Evolutionary conservation across 805 yeast species (phyloP), one percentile per base, ranked within the genome.

Genomic region (Candida berthetii): DNA sequence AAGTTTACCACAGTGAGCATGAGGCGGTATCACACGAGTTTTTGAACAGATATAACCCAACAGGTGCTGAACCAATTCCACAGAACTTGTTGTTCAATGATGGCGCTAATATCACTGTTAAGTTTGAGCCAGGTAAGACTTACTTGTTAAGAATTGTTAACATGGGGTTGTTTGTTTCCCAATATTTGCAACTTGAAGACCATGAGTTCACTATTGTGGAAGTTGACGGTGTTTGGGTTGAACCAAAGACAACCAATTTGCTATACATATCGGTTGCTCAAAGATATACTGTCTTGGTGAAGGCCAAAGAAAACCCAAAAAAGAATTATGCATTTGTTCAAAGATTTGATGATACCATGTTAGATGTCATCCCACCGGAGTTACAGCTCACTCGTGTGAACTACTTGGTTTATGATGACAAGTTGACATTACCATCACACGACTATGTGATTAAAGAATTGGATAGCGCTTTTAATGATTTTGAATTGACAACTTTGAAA

Each of bases 11-110:
- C 53, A 63, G 67, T 27, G 65, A 72, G 38, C 71, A 79, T 46
- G 62, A 64, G 24, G 71, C 61, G 3, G 65, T 82, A 22, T 58
- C 68, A 38, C 48, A 61, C 16, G 64, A 65, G 32, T 84, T 82
- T 57, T 58, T 80, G 52, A 71, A 73, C 34, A 67, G 85, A 48
- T 85, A 75, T 54, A 85, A 85, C 50, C 95, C 95, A 17, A 84
- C 90, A 2, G 95, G 95, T 33, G 88, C 85, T 15, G 95, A 85
- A 56, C 95, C 95, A 14, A 71, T 84, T 39, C 91, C 91, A 3
- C 80, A 80, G 47, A 78, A 76, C 52, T 45, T 76, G 16, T 62
- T 85, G 33, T 74, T 83, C 55, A 83, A 84, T 57, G 86, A 85
- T 48, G 68, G 85, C 6, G 68, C 72, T 40, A 78, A 79, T 48